A percentile compares a stretch with the other conserved stretches of the same genome.
Conservation (phyloP, 306 rosid genomes). For the Astragalus membranaceus region DNA sequence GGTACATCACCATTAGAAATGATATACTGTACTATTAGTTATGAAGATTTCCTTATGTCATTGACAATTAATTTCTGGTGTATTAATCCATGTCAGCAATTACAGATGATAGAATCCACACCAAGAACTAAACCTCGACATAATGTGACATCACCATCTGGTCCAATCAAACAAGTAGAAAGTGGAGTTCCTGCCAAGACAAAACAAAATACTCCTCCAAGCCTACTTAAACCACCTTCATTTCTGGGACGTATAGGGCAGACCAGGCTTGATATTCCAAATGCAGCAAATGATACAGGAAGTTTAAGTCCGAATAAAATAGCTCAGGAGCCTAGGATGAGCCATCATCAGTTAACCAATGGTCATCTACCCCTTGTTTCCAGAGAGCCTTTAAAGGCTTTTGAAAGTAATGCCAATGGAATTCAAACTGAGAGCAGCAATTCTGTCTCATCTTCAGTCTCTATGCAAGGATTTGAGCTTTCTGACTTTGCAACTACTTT, state of each 20-base stretch:
- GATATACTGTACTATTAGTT: neutral
- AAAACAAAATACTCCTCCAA: constrained; percentile 67
- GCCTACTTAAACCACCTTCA: constrained; percentile 40
- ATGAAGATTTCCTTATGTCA: neutral
- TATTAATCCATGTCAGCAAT: constrained; percentile 30
- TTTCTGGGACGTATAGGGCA: constrained; percentile 45
- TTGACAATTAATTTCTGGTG: neutral
- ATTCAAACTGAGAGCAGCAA: constrained; percentile 54
- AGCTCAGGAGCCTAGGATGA: constrained; percentile 36
- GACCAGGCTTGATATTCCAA: constrained; percentile 45
- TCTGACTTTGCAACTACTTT: constrained; percentile 63
- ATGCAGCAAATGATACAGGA: constrained; percentile 28
- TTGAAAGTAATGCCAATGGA: constrained; percentile 50
- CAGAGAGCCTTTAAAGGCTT: constrained; percentile 41
- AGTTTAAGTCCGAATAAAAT: constrained; percentile 37
- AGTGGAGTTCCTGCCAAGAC: constrained; percentile 55
- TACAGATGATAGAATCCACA: constrained; percentile 42
- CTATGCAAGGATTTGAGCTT: constrained; percentile 65
- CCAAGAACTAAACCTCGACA: constrained; percentile 57
- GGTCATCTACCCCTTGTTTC: constrained; percentile 32
- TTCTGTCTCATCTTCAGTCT: constrained; percentile 65
- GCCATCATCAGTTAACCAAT: constrained; percentile 32
- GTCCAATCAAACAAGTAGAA: constrained; percentile 48
- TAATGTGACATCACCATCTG: constrained; percentile 41
- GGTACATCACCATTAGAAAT: constrained; percentile 36